Percentiles rank a stretch among this genome's conserved stretches.
Evolutionary conservation across 495 filamentous ascomycete genomes (phyloP).

Genomic region (Xylaria bambusicola): DNA sequence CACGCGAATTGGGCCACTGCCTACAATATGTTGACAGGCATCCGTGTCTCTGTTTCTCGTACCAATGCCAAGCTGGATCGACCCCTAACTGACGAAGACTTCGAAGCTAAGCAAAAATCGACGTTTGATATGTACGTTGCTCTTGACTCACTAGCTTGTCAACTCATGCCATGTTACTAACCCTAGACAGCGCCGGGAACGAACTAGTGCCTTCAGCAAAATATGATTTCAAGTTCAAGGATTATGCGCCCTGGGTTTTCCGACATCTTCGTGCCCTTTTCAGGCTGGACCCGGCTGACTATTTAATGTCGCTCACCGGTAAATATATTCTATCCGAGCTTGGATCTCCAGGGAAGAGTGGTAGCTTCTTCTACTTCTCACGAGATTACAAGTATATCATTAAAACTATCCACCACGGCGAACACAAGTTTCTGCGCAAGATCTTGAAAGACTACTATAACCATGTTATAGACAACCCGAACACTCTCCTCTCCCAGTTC

Average conservation of each 20-base stretch:
- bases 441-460: constrained; percentile 92
- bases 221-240: constrained; percentile 99
- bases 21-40: constrained; percentile 99
- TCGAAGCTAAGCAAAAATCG: constrained; percentile 91
- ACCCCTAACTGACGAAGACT: constrained; percentile 84
- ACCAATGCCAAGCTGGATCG: constrained; percentile 97
- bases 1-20: constrained; percentile 98
- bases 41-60: constrained; percentile 92
- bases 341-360: constrained; percentile 96
- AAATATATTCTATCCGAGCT: constrained; percentile 98
- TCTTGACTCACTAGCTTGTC: neutral
- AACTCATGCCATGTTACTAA: constrained; percentile 19
- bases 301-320: constrained; percentile 96
- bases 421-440: constrained; percentile 92
- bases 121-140: constrained; percentile 88
- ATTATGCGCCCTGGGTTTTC: constrained; percentile 99
- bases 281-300: constrained; percentile 91
- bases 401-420: constrained; percentile 97
- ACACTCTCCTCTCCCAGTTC: constrained; percentile 96
- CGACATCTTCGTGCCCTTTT: constrained; percentile 88
- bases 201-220: constrained; percentile 97
- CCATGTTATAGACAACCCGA: constrained; percentile 89
- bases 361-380: constrained; percentile 99
- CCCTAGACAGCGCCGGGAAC: constrained; percentile 73
- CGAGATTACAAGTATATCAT: constrained; percentile 99